These are phyloP conservation scores for Byssothecium circinans DNA, from an alignment of 2,329 filamentous ascomycete genomes.

Conservation along the genomic window DNA sequence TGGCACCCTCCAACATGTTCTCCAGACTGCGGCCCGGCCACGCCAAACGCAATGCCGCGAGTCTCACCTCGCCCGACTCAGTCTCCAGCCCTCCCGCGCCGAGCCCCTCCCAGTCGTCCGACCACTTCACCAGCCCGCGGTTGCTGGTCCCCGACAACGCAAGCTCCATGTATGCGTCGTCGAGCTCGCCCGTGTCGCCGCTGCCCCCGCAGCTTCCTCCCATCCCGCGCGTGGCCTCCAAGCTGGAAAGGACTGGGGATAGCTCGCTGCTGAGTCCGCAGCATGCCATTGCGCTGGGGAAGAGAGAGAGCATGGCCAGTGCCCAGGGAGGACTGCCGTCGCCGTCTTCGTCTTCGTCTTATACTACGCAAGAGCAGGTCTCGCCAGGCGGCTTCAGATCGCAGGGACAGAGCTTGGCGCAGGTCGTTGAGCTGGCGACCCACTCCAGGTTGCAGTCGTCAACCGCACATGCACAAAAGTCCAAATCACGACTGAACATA, in stretches of 20 bases:
- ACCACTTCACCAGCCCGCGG: slow-evolving; percentile 36
- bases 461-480: slow-evolving; percentile 38
- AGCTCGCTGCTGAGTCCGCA: slow-evolving; percentile 13
- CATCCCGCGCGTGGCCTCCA: slow-evolving; percentile 43
- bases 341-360: too few species aligned
- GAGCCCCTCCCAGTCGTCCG: slow-evolving; percentile 32
- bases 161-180: slow-evolving; percentile 14
- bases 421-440: slow-evolving; percentile 20
- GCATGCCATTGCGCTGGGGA: not conserved
- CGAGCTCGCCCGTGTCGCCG: slow-evolving; percentile 42
- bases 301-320: slow-evolving; percentile 2
- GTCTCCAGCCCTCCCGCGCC: slow-evolving; percentile 27
- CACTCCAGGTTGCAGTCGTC: slow-evolving; percentile 37
- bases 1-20: slow-evolving; percentile 46
- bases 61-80: slow-evolving; percentile 37
- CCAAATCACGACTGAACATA: slow-evolving; percentile 57
- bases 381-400: slow-evolving; percentile 33
- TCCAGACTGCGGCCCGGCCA: slow-evolving; percentile 44
- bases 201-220: slow-evolving; percentile 44
- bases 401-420: slow-evolving; percentile 28
- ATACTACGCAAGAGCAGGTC: slow-evolving; percentile 17
- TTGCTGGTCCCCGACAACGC: slow-evolving; percentile 35
- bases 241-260: slow-evolving; percentile 25
- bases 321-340: slow-evolving; percentile 19
- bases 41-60: slow-evolving; percentile 43